Evolutionary conservation across 371 early-diverging fungal species (phyloP), one percentile per base, ranked within the genome.

Genomic region (Coemansia sp.): DNA sequence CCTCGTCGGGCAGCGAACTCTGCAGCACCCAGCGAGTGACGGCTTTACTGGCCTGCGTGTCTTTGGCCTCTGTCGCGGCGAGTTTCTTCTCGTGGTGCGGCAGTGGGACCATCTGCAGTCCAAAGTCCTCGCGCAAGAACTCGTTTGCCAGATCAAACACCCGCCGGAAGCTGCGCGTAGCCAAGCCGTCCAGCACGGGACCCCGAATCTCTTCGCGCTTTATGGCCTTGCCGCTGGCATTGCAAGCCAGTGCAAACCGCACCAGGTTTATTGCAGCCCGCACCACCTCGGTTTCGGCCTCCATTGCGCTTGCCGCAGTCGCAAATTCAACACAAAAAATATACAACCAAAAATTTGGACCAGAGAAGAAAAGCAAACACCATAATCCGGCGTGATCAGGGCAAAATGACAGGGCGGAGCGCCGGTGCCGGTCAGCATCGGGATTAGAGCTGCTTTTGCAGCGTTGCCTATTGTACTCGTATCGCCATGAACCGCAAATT

Each of bases 161-260:
- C 20, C 20, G 40, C 41, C 59, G 65, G 31, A 59, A 51, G 39
- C 49, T 45, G 50, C 66, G 62, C 2, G 41, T 16, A 14, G 20
- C 30, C 20, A 36, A 12, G n/a, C 55, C 63, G 4, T 42, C 6
- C 38, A 62, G 8, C 0, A 66, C 58, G 0, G 50, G 53, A 0
- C 31, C 54, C 35, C 72, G 72, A 39, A 75, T 41, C 10, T 47
- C 67, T 20, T 75, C 76, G 12, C 76, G 58, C 26, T 50, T 50
- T 4, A 75, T 62, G 10, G 72, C 50, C 52, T 72, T 71, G 30
- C 57, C 61, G 30, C 72, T 39, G 4, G 76, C 76, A 7, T 69
- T 62, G 42, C 74, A 66, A 2, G 76, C 72, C 6, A 72, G 63
- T 14, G 76, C 76, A 43, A 62, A 72, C 35, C 76, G 70, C 39